Base-by-base conservation (phyloP, 345 rosid species). In the Bruguiera parviflora region DNA sequence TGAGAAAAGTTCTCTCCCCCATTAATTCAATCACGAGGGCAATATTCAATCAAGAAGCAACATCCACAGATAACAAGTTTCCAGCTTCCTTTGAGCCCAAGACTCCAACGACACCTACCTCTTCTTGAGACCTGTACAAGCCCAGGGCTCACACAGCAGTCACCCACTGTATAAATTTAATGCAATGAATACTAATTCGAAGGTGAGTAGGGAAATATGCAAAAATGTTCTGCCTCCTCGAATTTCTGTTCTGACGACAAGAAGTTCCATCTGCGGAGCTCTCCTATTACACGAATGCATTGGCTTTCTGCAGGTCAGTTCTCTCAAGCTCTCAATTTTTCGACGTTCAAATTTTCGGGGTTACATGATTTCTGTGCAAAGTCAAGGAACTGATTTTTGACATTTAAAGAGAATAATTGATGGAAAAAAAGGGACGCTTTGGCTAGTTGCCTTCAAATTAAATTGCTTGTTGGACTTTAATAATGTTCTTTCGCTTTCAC, bases 401-500 rank as follows among this genome's bases (percentile, higher is more conserved):
- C 67, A 53, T 35, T 63, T 73, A 62, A 86, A 90, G 97, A 78
- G 98, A 87, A 51, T 92, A 92, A 81, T 85, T 95, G 3, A 46
- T 79, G 49, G 92, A 87, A 62, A 72, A 92, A 68, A 92, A 89
- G 92, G 93, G 88, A 82, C 32, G 22, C 13, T 52, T 18, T 22
- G 21, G 15, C 46, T 52, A 7, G 56, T 20, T 61, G 24, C 29
- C 19, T 8, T 7, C 5, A 60, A 29, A 2, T 4, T 8, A 60
- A 29, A 2, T 4, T 43, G 49, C 18, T 3, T 13, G 15, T 0
- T 1, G 46, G 35, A 7, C 2, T 53, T 63, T 22, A 39, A 10
- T 43, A 57, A n/a, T 16, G 19, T 20, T 63, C 19, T 24, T 31
- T 22, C 18, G 5, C 56, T 47, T 59, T 55, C n/a, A n/a, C 19